Conservation (phyloP, 495 filamentous ascomycete species). For the Penicillium steckii region DNA sequence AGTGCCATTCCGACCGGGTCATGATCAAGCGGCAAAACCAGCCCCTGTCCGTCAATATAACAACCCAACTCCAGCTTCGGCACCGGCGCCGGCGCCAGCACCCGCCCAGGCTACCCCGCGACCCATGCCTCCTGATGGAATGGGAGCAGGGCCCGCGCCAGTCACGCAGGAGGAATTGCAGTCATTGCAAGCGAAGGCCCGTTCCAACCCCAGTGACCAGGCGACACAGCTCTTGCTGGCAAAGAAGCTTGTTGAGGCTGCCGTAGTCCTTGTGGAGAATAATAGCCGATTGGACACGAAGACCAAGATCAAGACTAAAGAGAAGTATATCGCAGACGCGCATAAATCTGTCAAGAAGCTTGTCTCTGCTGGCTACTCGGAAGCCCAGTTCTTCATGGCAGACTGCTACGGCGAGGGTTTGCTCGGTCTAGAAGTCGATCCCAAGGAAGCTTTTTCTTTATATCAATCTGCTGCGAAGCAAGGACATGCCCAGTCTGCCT, state of each 20-base stretch:
- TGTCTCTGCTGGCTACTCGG: conserved; percentile 60
- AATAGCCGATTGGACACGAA: conserved; percentile 70
- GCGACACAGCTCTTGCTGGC: conserved; percentile 69
- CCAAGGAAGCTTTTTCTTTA: conserved; percentile 85
- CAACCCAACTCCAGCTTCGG: conserved; percentile 25
- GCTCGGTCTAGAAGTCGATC: conserved; percentile 69
- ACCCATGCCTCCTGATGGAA: conserved; percentile 26
- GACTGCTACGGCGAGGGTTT: conserved; percentile 81
- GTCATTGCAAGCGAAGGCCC: conserved; percentile 62
- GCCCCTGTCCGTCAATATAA: conserved; percentile 73
- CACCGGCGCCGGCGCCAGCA: conserved; percentile 23
- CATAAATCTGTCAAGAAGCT: conserved; percentile 90
- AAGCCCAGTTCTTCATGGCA: conserved; percentile 92
- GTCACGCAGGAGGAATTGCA: conserved; percentile 81
- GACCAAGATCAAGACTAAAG: conserved; percentile 70
- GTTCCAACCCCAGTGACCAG: conserved; percentile 68
- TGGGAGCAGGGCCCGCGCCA: conserved; percentile 36
- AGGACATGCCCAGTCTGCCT: conserved; percentile 82
- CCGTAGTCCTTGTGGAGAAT: conserved; percentile 69
- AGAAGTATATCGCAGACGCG: conserved; percentile 81
- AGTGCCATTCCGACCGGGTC: conserved; percentile 74
- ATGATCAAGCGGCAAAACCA: conserved; percentile 60
- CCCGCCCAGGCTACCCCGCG: conserved; percentile 29
- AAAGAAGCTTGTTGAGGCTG: conserved; percentile 84
- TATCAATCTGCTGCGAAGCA: conserved; percentile 93